A percentile compares a stretch with the other conserved stretches of the same genome.
phyloP scores from a whole-genome alignment of 176 grass and related monocot genomes.

The Juncus effusus region DNA sequence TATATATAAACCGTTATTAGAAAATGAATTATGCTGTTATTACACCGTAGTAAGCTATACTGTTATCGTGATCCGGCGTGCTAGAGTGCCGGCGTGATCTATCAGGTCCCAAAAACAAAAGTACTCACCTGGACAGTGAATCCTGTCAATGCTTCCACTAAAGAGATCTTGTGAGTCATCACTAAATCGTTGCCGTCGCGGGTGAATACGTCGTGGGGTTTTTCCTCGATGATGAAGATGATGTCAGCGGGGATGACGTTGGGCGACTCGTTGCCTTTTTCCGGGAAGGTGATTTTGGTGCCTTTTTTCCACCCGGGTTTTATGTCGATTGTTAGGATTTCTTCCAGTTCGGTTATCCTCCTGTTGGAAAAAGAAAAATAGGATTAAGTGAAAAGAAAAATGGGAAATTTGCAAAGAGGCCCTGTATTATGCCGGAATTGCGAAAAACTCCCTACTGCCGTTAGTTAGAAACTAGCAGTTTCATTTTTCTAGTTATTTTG shows the following conservation, averaged over 20 bases:
- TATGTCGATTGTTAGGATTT: slow-evolving; percentile 68
- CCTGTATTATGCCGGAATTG: too few species aligned
- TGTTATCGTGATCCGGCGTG: too few species aligned
- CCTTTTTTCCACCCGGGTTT: slow-evolving; percentile 90
- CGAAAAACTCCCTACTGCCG: too few species aligned
- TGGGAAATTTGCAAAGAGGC: too few species aligned
- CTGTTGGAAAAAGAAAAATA: slow-evolving; percentile 25
- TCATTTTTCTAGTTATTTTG: too few species aligned
- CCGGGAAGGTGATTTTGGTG: slow-evolving; percentile 70
- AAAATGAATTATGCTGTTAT: too few species aligned
- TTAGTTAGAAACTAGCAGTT: too few species aligned
- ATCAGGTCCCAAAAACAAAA: too few species aligned
- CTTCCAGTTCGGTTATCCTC: slow-evolving; percentile 53
- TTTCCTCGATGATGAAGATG: slow-evolving; percentile 84
- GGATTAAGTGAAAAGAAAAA: too few species aligned
- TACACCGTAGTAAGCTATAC: too few species aligned
- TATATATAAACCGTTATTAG: too few species aligned
- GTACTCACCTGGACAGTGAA: slow-evolving; percentile 32
- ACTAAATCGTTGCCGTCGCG: slow-evolving; percentile 84
- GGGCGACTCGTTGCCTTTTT: slow-evolving; percentile 69
- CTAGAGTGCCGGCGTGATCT: too few species aligned
- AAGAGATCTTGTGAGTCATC: slow-evolving; percentile 64
- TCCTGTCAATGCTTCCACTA: slow-evolving; percentile 70
- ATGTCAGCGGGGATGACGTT: slow-evolving; percentile 73
- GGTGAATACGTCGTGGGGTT: slow-evolving; percentile 67